Percentiles rank a stretch among this genome's conserved stretches.
These are phyloP conservation scores for Crinitomyces ghanaensis DNA, from an alignment of 805 yeast genomes.

Conservation along the genomic window DNA sequence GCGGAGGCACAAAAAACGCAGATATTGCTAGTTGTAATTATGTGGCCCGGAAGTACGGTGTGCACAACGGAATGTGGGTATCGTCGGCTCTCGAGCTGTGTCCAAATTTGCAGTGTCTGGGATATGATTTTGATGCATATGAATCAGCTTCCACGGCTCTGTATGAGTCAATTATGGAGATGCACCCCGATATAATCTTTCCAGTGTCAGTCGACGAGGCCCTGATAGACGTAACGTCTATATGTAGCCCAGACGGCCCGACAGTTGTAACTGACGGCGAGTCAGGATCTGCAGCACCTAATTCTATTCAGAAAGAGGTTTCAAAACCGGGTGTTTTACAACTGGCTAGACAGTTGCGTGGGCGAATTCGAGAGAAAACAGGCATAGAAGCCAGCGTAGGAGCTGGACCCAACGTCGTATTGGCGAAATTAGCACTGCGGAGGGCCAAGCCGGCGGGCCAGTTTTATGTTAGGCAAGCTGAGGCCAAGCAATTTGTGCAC, in stretches of 20 bases:
- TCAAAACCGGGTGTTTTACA: conserved; percentile 20
- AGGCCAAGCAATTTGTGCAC: conserved; percentile 27
- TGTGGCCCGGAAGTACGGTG: conserved; percentile 67
- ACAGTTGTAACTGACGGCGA: neutral
- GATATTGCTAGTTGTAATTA: conserved; percentile 92
- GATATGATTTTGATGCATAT: conserved; percentile 65
- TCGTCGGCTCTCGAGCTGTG: conserved; percentile 51
- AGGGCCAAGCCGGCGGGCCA: conserved; percentile 75
- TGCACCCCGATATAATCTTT: conserved; percentile 36
- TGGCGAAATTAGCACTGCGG: conserved; percentile 64
- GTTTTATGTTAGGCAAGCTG: conserved; percentile 27
- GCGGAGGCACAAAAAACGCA: conserved; percentile 33
- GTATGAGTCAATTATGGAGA: conserved; percentile 44
- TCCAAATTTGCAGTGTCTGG: conserved; percentile 51
- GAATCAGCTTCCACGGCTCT: conserved; percentile 53
- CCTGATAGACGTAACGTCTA: conserved; percentile 49
- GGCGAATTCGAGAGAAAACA: conserved; percentile 33
- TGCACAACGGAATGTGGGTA: conserved; percentile 87
- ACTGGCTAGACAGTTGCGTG: conserved; percentile 29
- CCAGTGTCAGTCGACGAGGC: conserved; percentile 94
- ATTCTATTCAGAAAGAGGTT: conserved; percentile 11
- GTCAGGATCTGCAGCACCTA: neutral
- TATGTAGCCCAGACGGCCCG: conserved; percentile 1
- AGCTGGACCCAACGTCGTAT: conserved; percentile 54
- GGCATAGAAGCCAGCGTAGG: conserved; percentile 73